phyloP scores from a whole-genome alignment of 164 flowering plant genomes.

The Piper betle region DNA sequence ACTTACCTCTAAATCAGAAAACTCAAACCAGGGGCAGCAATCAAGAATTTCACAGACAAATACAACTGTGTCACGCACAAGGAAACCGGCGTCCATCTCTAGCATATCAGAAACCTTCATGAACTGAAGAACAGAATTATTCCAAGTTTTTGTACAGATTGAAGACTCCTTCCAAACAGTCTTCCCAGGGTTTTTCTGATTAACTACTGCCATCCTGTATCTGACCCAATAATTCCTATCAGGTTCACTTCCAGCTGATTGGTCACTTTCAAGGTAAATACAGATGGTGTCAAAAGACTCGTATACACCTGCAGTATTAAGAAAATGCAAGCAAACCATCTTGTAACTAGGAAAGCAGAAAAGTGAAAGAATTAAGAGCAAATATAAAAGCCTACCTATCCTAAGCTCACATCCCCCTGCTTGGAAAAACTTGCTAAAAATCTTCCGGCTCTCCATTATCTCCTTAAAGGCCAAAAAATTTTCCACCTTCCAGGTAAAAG shows the following conservation, averaged over 20 bases:
- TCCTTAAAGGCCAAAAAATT: constrained; percentile 92
- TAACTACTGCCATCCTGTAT: constrained; percentile 85
- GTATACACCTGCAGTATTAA: constrained; percentile 52
- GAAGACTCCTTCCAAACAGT: constrained; percentile 98
- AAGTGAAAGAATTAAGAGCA: not conserved
- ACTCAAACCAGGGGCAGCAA: constrained; percentile 99
- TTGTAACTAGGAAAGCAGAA: not conserved
- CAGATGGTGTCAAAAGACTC: constrained; percentile 98
- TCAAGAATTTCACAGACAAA: constrained; percentile 97
- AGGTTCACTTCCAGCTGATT: constrained; percentile 77
- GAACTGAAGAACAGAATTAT: constrained; percentile 96
- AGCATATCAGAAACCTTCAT: constrained; percentile 99
- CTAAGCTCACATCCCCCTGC: constrained; percentile 99
- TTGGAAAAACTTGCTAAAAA: constrained; percentile 94
- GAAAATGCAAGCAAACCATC: not conserved
- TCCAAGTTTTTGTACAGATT: constrained; percentile 98
- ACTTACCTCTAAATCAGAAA: constrained; percentile 91
- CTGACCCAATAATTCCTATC: constrained; percentile 97
- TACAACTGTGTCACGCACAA: constrained; percentile 86
- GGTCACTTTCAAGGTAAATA: constrained; percentile 94
- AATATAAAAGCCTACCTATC: constrained; percentile 53
- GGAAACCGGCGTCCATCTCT: constrained; percentile 91
- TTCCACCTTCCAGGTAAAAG: constrained; percentile 97
- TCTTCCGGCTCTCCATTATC: constrained; percentile 93
- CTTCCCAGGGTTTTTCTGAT: constrained; percentile 82